phyloP scores from a whole-genome alignment of 495 filamentous ascomycete species.

The Neurospora sp. region DNA sequence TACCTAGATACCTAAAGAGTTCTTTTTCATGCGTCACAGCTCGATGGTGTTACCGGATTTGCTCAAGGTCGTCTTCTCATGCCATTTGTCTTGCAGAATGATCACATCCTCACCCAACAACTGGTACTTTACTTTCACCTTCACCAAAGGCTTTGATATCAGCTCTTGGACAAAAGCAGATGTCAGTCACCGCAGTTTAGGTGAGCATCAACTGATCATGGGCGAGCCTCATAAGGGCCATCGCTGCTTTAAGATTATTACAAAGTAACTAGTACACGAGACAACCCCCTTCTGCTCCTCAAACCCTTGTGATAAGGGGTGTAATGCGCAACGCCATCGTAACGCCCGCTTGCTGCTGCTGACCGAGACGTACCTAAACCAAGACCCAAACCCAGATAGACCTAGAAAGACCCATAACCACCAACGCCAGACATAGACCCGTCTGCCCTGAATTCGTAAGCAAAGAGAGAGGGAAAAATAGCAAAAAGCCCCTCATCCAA shows the following conservation, averaged over 20 bases:
- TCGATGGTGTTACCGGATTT: not conserved
- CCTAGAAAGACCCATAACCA: not conserved
- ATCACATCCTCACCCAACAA: not conserved
- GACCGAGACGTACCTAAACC: not conserved
- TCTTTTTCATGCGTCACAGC: not conserved
- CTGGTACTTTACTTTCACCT: not conserved
- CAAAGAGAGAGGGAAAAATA: not conserved
- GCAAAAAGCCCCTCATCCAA: not conserved
- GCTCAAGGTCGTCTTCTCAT: not conserved
- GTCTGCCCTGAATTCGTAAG: not conserved
- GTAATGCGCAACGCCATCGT: not conserved
- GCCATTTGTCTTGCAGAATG: not conserved
- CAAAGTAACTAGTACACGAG: not conserved
- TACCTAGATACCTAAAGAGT: not conserved
- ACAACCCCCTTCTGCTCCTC: not conserved
- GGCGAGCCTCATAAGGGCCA: not conserved
- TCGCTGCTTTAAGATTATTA: not conserved
- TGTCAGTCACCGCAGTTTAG: not conserved
- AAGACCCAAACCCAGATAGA: not conserved
- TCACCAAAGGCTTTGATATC: not conserved
- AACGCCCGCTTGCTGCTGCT: not conserved
- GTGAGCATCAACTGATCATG: not conserved
- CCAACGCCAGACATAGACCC: not conserved
- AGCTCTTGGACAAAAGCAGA: not conserved
- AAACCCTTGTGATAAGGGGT: not conserved